A percentile compares a stretch with the other conserved stretches of the same genome.
phyloP scores from a whole-genome alignment of 1,284 basidiomycete species.

The Gymnopus androsaceus region DNA sequence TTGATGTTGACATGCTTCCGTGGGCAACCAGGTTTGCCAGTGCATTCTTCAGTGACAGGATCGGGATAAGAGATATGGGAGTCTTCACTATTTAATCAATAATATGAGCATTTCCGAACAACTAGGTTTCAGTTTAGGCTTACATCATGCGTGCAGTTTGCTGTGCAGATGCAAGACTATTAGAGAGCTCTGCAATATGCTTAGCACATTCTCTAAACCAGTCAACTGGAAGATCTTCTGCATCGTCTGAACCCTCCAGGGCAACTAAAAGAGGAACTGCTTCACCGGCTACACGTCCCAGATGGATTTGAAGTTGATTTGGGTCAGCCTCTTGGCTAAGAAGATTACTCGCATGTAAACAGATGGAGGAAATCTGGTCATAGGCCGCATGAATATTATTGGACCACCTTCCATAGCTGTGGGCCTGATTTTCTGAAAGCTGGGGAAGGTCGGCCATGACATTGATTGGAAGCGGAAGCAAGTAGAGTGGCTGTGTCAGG shows the following conservation, averaged over 20 bases:
- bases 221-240: constrained; percentile 13
- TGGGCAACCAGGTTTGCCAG: constrained; percentile 12
- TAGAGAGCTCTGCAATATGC: constrained; percentile 4
- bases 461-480: background rate
- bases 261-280: constrained; percentile 11
- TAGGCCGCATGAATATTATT: constrained; percentile 3
- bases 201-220: constrained; percentile 13
- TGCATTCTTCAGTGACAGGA: constrained; percentile 8
- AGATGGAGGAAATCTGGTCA: background rate
- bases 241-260: constrained; percentile 10
- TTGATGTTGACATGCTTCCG: constrained; percentile 2
- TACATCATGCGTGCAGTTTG: background rate
- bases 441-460: background rate
- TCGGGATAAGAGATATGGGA: constrained; percentile 5
- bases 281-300: constrained; percentile 4
- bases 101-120: background rate
- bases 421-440: background rate
- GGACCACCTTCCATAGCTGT: constrained; percentile 1
- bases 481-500: background rate
- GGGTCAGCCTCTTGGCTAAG: constrained; percentile 14
- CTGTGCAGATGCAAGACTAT: constrained; percentile 5
- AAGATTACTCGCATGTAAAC: constrained; percentile 3
- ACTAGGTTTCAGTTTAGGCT: background rate
- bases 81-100: background rate
- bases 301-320: constrained; percentile 7